A percentile compares a stretch with the other conserved stretches of the same genome.
Conservation (phyloP, 2,329 filamentous ascomycete genomes). For the Fusarium tuaranense region DNA sequence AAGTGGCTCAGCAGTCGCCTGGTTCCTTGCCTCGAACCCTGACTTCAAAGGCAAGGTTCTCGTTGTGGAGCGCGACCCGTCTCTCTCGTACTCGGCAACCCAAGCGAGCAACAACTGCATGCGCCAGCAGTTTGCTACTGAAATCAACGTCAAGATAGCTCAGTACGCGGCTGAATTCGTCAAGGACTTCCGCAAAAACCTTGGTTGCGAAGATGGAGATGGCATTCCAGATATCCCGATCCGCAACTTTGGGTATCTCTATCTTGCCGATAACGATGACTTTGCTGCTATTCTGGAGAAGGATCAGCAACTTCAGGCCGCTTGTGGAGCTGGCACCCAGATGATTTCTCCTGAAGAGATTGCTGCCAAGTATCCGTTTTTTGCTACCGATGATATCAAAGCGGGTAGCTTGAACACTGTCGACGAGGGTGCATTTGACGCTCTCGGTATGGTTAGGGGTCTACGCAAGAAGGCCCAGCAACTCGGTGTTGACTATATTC, state of each 20-base stretch:
- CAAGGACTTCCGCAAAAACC: slow-evolving; percentile 15
- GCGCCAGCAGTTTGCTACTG: slow-evolving; percentile 23
- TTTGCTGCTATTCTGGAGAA: slow-evolving; percentile 7
- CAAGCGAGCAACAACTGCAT: slow-evolving; percentile 28
- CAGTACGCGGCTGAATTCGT: slow-evolving; percentile 22
- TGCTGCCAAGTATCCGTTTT: slow-evolving; percentile 15
- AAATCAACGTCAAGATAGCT: slow-evolving; percentile 21
- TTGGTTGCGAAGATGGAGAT: slow-evolving; percentile 1
- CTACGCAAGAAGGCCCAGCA: slow-evolving; percentile 3
- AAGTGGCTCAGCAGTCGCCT: slow-evolving; percentile 23
- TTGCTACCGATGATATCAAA: slow-evolving; percentile 8
- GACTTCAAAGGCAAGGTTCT: slow-evolving; percentile 21
- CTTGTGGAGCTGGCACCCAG: slow-evolving; percentile 9
- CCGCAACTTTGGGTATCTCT: slow-evolving; percentile 21
- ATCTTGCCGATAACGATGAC: slow-evolving; percentile 11
- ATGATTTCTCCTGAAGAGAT: slow-evolving; percentile 15
- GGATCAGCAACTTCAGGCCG: slow-evolving; percentile 15
- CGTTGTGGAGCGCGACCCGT: slow-evolving; percentile 15
- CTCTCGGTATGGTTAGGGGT: slow-evolving; percentile 11
- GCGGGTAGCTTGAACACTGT: slow-evolving; percentile 14
- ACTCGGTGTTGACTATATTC: slow-evolving; percentile 11
- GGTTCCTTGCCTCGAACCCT: slow-evolving; percentile 17
- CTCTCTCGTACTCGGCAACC: slow-evolving; percentile 14
- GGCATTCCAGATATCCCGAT: slow-evolving; percentile 8
- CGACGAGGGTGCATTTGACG: slow-evolving; percentile 24